phyloP scores from a whole-genome alignment of 2,329 filamentous ascomycete species.

The Aspergillus bombycis region DNA sequence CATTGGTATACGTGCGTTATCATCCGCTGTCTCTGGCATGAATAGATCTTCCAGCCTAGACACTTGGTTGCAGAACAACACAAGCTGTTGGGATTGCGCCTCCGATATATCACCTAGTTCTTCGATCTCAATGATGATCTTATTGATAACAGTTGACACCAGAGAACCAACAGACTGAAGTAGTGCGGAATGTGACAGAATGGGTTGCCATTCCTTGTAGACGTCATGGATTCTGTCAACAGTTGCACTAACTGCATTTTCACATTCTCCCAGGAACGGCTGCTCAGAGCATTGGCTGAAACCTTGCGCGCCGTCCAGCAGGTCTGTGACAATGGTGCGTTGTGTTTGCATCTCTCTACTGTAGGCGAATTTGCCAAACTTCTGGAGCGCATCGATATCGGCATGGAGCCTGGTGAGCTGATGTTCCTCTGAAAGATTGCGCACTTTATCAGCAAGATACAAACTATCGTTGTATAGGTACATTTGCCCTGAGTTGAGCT shows the following conservation, averaged over 20 bases:
- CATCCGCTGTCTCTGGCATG: conserved; percentile 45
- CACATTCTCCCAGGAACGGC: conserved; percentile 63
- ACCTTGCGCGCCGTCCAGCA: conserved; percentile 65
- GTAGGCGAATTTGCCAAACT: conserved; percentile 64
- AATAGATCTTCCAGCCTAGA: conserved; percentile 62
- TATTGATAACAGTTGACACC: conserved; percentile 59
- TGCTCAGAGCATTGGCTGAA: conserved; percentile 62
- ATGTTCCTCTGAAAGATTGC: conserved; percentile 51
- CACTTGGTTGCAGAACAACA: conserved; percentile 59
- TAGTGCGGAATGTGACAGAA: conserved; percentile 62
- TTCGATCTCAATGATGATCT: conserved; percentile 64
- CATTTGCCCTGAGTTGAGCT: conserved; percentile 59
- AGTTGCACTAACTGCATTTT: conserved; percentile 61
- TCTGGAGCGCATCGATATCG: conserved; percentile 60
- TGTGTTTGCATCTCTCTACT: conserved; percentile 68
- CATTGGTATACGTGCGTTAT: conserved; percentile 49
- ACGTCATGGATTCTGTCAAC: conserved; percentile 62
- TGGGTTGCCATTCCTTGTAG: conserved; percentile 58
- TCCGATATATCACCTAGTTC: conserved; percentile 67
- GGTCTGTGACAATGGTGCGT: conserved; percentile 63
- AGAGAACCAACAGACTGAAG: conserved; percentile 65
- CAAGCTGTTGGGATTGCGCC: conserved; percentile 63
- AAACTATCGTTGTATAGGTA: conserved; percentile 67
- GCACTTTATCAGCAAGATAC: conserved; percentile 59
- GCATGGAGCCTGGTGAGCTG: conserved; percentile 53